Percentiles rank a stretch among this genome's conserved stretches.
Evolutionary conservation across 2,329 filamentous ascomycete genomes (phyloP).

Genomic region (Phialophora macrospora): DNA sequence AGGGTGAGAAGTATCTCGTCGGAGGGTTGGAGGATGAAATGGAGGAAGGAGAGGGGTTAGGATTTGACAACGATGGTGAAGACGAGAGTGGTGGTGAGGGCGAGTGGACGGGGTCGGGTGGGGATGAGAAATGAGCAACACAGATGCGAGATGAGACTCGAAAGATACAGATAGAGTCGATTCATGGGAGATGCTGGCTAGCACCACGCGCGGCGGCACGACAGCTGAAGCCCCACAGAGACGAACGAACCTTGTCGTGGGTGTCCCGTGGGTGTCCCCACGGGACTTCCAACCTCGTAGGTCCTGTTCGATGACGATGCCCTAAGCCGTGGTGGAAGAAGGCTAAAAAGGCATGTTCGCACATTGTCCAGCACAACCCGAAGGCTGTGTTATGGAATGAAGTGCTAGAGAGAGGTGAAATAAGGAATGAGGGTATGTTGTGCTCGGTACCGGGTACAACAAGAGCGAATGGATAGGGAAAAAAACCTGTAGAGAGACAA

Average conservation of each 20-base stretch:
- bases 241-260: background rate
- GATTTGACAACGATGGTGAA: slow-evolving; percentile 37
- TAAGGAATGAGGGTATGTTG: too few species aligned
- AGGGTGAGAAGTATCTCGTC: slow-evolving; percentile 67
- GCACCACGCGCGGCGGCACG: background rate
- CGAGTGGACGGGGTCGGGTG: background rate
- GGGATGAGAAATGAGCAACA: background rate
- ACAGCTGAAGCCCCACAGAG: background rate
- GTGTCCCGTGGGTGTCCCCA: too few species aligned
- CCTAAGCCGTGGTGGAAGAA: too few species aligned
- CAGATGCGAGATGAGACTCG: background rate
- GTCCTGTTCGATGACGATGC: too few species aligned
- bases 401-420: too few species aligned
- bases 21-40: slow-evolving; percentile 50
- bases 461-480: too few species aligned
- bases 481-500: too few species aligned
- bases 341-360: background rate
- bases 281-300: too few species aligned
- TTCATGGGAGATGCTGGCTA: background rate
- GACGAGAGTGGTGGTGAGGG: slow-evolving; percentile 28
- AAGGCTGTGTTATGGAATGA: background rate
- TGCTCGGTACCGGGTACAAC: too few species aligned
- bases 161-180: background rate
- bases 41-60: slow-evolving; percentile 44
- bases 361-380: background rate